A percentile compares a stretch with the other conserved stretches of the same genome.
Evolutionary conservation across 129 eudicot species (phyloP).

Genomic region (Chrysanthemum makinoi): DNA sequence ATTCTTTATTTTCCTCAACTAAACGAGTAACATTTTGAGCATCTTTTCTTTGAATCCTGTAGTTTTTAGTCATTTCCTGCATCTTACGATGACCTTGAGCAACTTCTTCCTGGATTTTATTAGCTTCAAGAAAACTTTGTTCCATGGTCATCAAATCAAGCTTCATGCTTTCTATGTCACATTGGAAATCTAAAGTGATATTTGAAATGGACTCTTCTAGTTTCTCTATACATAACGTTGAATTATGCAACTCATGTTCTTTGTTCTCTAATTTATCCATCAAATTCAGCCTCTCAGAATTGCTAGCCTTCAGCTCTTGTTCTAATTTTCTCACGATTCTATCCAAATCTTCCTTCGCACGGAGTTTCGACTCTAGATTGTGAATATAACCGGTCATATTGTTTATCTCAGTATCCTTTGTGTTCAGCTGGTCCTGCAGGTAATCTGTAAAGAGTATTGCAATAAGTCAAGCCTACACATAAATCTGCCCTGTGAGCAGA

Average conservation of each 20-base stretch:
- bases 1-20: conserved; percentile 50
- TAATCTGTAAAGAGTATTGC: conserved; percentile 57
- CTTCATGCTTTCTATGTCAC: conserved; percentile 88
- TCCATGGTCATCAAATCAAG: conserved; percentile 70
- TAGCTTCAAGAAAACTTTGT: conserved; percentile 56
- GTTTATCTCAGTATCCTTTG: conserved; percentile 47
- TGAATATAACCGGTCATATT: conserved; percentile 47
- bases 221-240: conserved; percentile 45
- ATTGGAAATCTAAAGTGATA: conserved; percentile 67
- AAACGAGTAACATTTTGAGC: conserved; percentile 36
- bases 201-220: conserved; percentile 70
- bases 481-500: conserved; percentile 18
- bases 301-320: conserved; percentile 51
- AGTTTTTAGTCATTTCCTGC: conserved; percentile 42
- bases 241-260: conserved; percentile 50
- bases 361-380: conserved; percentile 48
- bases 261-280: conserved; percentile 54
- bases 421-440: conserved; percentile 82
- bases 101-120: conserved; percentile 54
- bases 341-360: conserved; percentile 44
- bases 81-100: conserved; percentile 46
- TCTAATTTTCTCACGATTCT: conserved; percentile 43
- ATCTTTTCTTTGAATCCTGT: conserved; percentile 34
- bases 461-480: conserved; percentile 31
- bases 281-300: conserved; percentile 43